These are phyloP conservation scores for Aspergillus persii DNA, from an alignment of 2,329 filamentous ascomycete species.

Conservation along the genomic window DNA sequence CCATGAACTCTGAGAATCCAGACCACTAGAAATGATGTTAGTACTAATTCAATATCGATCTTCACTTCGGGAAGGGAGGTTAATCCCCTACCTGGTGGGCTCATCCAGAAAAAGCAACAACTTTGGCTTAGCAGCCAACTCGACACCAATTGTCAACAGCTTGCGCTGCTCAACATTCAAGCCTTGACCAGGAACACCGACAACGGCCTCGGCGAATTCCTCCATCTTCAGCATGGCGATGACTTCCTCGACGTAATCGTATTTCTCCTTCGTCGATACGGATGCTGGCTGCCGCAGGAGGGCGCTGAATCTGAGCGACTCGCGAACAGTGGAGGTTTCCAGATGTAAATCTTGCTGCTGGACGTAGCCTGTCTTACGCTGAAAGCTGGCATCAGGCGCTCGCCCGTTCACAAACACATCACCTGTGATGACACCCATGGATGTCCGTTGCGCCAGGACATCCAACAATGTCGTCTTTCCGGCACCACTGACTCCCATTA, in stretches of 20 bases:
- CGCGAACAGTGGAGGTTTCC: conserved; percentile 78
- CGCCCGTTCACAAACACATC: conserved; percentile 77
- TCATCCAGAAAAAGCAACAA: conserved; percentile 88
- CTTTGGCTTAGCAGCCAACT: conserved; percentile 84
- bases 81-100: conserved; percentile 60
- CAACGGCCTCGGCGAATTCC: conserved; percentile 80
- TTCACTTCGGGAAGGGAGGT: neutral
- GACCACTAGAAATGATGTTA: conserved; percentile 54
- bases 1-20: conserved; percentile 89
- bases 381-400: conserved; percentile 56
- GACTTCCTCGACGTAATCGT: conserved; percentile 81
- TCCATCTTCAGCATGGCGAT: conserved; percentile 86
- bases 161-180: conserved; percentile 62
- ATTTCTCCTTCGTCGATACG: conserved; percentile 70
- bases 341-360: conserved; percentile 90
- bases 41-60: neutral
- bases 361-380: conserved; percentile 49
- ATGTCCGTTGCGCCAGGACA: conserved; percentile 76
- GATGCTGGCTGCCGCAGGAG: conserved; percentile 75
- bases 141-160: conserved; percentile 85
- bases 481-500: conserved; percentile 87
- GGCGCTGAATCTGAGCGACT: conserved; percentile 81
- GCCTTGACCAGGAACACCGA: conserved; percentile 81
- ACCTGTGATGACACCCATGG: conserved; percentile 82
- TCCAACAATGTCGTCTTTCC: conserved; percentile 89